Base-by-base conservation (phyloP, 768 basidiomycete species). In the Amanita thiersii region DNA sequence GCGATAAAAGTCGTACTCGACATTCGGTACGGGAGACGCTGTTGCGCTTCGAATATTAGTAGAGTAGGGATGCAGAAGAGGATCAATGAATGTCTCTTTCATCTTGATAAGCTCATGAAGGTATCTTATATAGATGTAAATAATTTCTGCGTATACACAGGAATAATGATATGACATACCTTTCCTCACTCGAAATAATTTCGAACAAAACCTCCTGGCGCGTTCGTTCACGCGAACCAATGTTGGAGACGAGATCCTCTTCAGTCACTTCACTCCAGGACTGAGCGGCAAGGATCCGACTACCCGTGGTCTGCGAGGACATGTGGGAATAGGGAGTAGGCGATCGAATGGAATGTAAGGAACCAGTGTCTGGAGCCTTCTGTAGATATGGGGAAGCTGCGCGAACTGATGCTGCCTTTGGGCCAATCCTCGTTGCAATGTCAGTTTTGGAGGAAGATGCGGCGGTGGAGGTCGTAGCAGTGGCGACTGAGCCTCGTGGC, bases 141-240 rank as follows among this genome's bases (percentile, higher is more conserved):
- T 28, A 30, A 15, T 34, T 12, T 33, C 24, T 29, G 14, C 34
- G 39, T 20, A 46, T 47, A 25, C 30, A 7, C 39, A 35, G 11
- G 38, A 40, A 36, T 20, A 14, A 41, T 29, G 33, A 21, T 32
- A 26, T 11, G 18, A 62, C 76, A 38, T 54, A 89, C 88, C 92
- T 79, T 60, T 97, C 91, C 64, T 97, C 93, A 50, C 88, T 91
- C 21, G 86, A 84, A 37, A 97, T 91, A 50, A 97, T 97, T 66
- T 97, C 93, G 69, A 90, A 96, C 19, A 97, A 62, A 4, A 97
- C 93, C 64, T 97, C 93, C 61, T 97, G 93, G 39, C 93, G 77
- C 28, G 93, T 96, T 44, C 93, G 78, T 59, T 97, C 93, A 46
- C 89, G 79, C 33, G 89, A 81, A n/a, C 91, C 89, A 25, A 97